Conservation (phyloP, 257 asterid species). For the Solanum acaule region DNA sequence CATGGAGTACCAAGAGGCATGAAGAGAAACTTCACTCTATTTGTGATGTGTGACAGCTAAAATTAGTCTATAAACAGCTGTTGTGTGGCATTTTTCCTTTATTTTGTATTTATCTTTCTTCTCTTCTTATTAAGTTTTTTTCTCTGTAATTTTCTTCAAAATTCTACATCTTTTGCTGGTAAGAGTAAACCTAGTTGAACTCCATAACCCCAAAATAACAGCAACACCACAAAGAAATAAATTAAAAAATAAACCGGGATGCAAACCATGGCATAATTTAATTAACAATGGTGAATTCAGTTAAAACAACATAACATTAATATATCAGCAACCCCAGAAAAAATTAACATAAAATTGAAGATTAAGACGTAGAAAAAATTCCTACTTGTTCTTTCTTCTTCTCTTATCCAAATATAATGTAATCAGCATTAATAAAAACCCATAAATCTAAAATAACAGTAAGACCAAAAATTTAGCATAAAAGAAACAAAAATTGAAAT, state of each 20-base stretch:
- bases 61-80: background rate
- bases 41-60: background rate
- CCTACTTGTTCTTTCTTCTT: background rate
- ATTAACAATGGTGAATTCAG: background rate
- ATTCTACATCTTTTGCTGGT: background rate
- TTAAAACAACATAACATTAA: background rate
- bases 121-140: background rate
- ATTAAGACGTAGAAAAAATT: background rate
- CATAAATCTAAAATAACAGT: background rate
- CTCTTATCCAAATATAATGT: background rate
- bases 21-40: background rate
- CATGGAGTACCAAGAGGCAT: background rate
- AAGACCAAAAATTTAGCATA: background rate
- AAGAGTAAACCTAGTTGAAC: background rate
- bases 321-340: background rate
- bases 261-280: background rate
- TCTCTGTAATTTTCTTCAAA: background rate
- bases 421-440: background rate
- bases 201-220: background rate
- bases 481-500: no score
- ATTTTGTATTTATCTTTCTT: background rate
- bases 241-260: background rate
- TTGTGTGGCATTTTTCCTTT: background rate
- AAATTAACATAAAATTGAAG: background rate
- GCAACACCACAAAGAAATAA: background rate